Evolutionary conservation across 345 rosid genomes (phyloP).

Genomic region (Eucalyptus viminalis): DNA sequence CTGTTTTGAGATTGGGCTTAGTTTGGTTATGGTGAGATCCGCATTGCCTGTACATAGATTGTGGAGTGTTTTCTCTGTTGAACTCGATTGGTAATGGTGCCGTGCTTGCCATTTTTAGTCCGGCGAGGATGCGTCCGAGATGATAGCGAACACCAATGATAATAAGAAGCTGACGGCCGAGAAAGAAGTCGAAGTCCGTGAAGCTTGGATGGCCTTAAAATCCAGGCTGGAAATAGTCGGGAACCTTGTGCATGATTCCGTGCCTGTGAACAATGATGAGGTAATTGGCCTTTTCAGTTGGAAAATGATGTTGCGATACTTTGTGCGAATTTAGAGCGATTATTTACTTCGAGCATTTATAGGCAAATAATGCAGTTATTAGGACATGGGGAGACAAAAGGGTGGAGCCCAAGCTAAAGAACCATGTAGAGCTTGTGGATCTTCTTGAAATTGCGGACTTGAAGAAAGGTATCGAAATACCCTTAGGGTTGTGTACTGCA

Average conservation of each 20-base stretch:
- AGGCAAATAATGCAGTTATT: slow-evolving; percentile 64
- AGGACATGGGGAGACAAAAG: slow-evolving; percentile 58
- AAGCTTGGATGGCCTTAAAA: slow-evolving; percentile 38
- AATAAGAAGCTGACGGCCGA: slow-evolving; percentile 30
- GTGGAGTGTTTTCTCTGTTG: not conserved
- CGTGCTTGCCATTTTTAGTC: slow-evolving; percentile 8
- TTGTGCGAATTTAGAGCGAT: not conserved
- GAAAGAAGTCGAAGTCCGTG: slow-evolving; percentile 66
- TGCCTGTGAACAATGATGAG: slow-evolving; percentile 67
- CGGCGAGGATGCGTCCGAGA: slow-evolving; percentile 40
- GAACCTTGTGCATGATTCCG: slow-evolving; percentile 86
- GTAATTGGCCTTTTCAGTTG: slow-evolving; percentile 1
- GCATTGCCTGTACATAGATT: not conserved
- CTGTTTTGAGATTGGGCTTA: not conserved
- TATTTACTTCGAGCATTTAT: not conserved
- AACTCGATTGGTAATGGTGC: not conserved
- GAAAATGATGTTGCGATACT: not conserved
- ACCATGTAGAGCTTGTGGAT: slow-evolving; percentile 93
- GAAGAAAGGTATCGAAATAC: slow-evolving; percentile 49
- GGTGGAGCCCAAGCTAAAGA: slow-evolving; percentile 42
- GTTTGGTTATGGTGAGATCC: not conserved
- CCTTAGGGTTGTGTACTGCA: not conserved
- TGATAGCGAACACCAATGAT: slow-evolving; percentile 40
- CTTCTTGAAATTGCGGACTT: slow-evolving; percentile 69
- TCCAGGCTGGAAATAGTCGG: slow-evolving; percentile 58